Percentiles rank a stretch among this genome's conserved stretches.
These are phyloP conservation scores for Podila minutissima DNA, from an alignment of 192 early-diverging fungal species.

Conservation along the genomic window DNA sequence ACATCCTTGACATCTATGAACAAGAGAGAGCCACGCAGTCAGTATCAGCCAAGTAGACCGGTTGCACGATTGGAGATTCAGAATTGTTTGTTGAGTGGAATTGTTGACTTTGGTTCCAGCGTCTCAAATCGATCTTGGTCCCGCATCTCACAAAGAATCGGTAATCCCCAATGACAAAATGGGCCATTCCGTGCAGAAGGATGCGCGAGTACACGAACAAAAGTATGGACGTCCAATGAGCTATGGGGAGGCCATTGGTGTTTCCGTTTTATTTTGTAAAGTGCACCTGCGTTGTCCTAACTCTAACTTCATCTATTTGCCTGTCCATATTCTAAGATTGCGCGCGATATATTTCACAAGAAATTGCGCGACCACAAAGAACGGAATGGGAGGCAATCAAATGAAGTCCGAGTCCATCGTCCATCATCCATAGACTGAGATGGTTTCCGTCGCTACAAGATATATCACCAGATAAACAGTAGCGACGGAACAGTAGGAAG, in stretches of 20 bases:
- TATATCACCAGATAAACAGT: constrained; percentile 10
- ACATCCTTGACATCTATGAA: constrained; percentile 89
- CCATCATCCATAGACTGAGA: constrained; percentile 18
- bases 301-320: constrained; percentile 31
- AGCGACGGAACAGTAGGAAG: constrained; percentile 10
- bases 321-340: constrained; percentile 21
- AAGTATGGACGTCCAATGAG: constrained; percentile 8
- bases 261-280: constrained; percentile 23
- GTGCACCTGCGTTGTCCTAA: constrained; percentile 20
- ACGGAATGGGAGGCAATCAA: constrained; percentile 32
- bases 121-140: no score
- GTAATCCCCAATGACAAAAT: no score
- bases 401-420: constrained; percentile 38
- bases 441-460: constrained; percentile 19
- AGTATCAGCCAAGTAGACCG: no score
- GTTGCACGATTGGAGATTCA: no score
- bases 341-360: constrained; percentile 17
- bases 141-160: no score
- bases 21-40: background rate
- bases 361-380: constrained; percentile 26
- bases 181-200: background rate
- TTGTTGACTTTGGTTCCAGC: no score
- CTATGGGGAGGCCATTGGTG: background rate
- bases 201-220: constrained; percentile 1
- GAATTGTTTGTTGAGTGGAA: no score